Evolutionary conservation across 345 rosid genomes (phyloP), one percentile per base, ranked within the genome.

Genomic region (Hibiscus trionum): DNA sequence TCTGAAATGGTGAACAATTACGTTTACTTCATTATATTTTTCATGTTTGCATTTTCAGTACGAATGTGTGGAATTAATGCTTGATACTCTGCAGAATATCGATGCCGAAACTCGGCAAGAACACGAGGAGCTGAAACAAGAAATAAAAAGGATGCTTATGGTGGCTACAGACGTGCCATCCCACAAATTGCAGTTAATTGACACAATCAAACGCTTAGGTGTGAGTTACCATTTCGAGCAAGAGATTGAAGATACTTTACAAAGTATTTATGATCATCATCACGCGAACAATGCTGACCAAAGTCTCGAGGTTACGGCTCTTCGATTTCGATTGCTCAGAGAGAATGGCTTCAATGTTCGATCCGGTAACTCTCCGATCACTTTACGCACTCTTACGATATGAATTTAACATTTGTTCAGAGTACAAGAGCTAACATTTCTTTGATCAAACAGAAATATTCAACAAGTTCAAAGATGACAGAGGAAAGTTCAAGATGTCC

Each of bases 311-410:
- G 15, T 1, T 58, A 26, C 62, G 0, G 47, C 84, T 12, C 73
- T 77, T 42, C 55, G 33, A 9, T 83, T 81, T 44, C 72, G 84
- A 11, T 61, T 81, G n/a, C 76, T 81, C 8, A 49, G 82, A 37
- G 79, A 77, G 5, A 68, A 75, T 24, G 80, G 77, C 10, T 50
- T 72, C 4, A 10, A 24, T 33, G 49, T 75, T 75, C 15, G 15
- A 11, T 17, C 21, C 0, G 68, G 75, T 58, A 17, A 55, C 10
- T 55, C 26, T 17, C 42, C 42, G 19, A 8, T n/a, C 15, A 52
- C 56, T 55, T 21, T 55, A 55, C 8, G 26, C 26, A 17, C 59
- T 55, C 12, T 55, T 37, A 37, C 9, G 1, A 37, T 37, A 7
- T 7, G 1, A 37, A 37, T 37, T 1, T 37, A 37, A 37, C 42